Evolutionary conservation across 1,139 yeast genomes (phyloP).

Genomic region (Zygosaccharomyces sapae): DNA sequence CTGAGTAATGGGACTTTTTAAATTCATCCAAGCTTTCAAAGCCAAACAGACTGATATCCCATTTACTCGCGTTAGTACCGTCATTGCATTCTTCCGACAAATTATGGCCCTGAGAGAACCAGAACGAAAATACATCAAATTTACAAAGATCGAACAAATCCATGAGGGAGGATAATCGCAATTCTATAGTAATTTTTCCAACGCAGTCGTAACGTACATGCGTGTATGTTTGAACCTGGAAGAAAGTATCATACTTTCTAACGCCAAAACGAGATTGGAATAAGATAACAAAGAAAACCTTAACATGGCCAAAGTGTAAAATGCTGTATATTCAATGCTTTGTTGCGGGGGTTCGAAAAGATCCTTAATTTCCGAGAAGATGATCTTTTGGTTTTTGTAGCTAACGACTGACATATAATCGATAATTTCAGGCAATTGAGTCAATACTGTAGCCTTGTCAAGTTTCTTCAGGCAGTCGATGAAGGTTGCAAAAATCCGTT

Average conservation of each 20-base stretch:
- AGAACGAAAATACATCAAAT: conserved; percentile 22
- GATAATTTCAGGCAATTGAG: conserved; percentile 14
- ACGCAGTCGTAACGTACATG: conserved; percentile 12
- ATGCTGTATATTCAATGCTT: conserved; percentile 23
- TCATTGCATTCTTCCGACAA: neutral
- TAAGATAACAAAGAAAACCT: conserved; percentile 20
- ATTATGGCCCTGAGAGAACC: conserved; percentile 14
- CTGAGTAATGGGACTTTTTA: conserved; percentile 16
- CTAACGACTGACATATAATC: conserved; percentile 26
- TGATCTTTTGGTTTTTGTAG: conserved; percentile 28
- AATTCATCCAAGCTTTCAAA: conserved; percentile 21
- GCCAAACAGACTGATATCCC: conserved; percentile 31
- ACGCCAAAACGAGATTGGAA: conserved; percentile 14
- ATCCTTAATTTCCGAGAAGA: conserved; percentile 26
- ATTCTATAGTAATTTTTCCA: conserved; percentile 10
- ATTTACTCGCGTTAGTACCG: conserved; percentile 10
- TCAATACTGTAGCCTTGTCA: conserved; percentile 13
- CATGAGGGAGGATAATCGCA: conserved; percentile 10
- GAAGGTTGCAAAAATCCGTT: conserved; percentile 26
- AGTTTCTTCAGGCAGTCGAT: conserved; percentile 20
- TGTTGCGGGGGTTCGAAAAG: conserved; percentile 21
- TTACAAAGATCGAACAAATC: conserved; percentile 27
- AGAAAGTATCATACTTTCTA: conserved; percentile 20
- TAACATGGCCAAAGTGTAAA: conserved; percentile 18
- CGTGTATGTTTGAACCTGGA: conserved; percentile 42